Conservation (phyloP, 805 yeast species). For the Ogataea philodendri region DNA sequence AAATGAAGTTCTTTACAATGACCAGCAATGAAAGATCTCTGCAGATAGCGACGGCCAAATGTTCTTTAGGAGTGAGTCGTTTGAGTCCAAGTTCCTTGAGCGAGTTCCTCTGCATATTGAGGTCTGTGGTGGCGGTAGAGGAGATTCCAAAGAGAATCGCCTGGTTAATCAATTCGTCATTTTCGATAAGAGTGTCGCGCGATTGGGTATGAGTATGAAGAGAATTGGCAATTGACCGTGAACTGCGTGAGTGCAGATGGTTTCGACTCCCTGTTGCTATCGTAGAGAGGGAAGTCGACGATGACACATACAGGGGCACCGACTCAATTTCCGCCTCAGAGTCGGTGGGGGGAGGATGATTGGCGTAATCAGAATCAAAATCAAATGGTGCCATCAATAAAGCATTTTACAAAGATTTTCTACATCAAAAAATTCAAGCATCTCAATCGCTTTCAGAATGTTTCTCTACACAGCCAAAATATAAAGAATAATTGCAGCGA, state of each 20-base stretch:
- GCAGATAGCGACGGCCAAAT: constrained; percentile 71
- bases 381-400: constrained; percentile 12
- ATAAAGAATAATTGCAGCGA: too few species aligned
- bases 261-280: constrained; percentile 7
- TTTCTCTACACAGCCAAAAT: too few species aligned
- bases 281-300: constrained; percentile 20
- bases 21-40: constrained; percentile 64
- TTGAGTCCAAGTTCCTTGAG: constrained; percentile 65
- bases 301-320: constrained; percentile 19
- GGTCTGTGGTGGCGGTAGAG: constrained; percentile 30
- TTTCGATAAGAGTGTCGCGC: constrained; percentile 13
- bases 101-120: constrained; percentile 29
- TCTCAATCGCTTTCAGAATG: too few species aligned
- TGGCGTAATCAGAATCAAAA: constrained; percentile 36
- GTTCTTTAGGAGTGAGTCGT: constrained; percentile 72
- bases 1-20: constrained; percentile 28
- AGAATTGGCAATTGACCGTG: constrained; percentile 1
- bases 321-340: constrained; percentile 28
- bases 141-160: constrained; percentile 25
- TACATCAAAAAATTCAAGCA: too few species aligned
- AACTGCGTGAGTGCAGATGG: too few species aligned
- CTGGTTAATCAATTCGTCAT: constrained; percentile 19
- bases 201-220: constrained; percentile 10
- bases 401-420: constrained; percentile 1
- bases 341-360: constrained; percentile 41